phyloP scores from a whole-genome alignment of 192 early-diverging fungal species.

The Coemansia sp. region DNA sequence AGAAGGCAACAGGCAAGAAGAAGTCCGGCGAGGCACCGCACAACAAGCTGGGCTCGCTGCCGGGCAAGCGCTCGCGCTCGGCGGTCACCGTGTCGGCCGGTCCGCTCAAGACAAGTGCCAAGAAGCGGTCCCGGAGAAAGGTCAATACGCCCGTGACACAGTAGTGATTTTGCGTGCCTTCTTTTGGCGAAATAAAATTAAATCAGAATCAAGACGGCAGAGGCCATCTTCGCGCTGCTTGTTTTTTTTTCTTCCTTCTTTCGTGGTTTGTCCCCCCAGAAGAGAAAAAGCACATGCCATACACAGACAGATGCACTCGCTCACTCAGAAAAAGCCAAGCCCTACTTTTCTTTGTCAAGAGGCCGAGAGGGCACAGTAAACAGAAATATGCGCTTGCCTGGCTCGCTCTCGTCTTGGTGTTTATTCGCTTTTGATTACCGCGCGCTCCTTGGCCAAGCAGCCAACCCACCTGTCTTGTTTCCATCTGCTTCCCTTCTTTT shows the following conservation, averaged over 20 bases:
- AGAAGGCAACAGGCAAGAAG: neutral
- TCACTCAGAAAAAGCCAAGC: neutral
- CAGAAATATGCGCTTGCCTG: no score
- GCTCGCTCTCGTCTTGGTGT: no score
- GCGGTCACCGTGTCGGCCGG: neutral
- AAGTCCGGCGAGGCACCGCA: neutral
- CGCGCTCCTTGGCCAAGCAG: no score
- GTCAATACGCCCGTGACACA: slow-evolving; percentile 11
- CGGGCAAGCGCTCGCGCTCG: neutral
- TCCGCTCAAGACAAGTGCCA: slow-evolving; percentile 5
- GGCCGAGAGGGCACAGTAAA: no score
- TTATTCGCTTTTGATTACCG: neutral
- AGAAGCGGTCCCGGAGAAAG: slow-evolving; percentile 24
- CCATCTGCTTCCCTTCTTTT: slow-evolving; percentile 1
- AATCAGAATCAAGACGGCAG: no score
- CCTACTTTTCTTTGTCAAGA: neutral
- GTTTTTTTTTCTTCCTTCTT: slow-evolving; percentile 4
- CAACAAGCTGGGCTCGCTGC: neutral
- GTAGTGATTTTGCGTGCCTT: neutral
- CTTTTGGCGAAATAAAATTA: neutral
- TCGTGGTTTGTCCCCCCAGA: neutral
- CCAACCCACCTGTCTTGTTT: no score
- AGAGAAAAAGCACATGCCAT: no score
- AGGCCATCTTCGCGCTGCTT: neutral
- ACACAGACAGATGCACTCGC: no score